phyloP scores from a whole-genome alignment of 1,284 basidiomycete genomes.

The Malassezia obtusa region DNA sequence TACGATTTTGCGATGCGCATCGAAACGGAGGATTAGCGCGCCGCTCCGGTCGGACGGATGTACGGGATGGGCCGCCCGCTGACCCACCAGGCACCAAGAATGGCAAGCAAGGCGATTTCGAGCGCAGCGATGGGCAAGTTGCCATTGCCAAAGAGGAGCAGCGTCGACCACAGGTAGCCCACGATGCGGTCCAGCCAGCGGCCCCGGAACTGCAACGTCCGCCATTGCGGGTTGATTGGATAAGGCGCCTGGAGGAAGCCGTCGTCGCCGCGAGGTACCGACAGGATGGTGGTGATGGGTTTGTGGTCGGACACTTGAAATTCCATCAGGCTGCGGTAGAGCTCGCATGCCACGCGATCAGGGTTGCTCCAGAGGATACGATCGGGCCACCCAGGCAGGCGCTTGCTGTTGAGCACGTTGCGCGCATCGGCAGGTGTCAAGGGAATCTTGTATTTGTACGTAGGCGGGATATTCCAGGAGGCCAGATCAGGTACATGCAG shows the following conservation, averaged over 20 bases:
- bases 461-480: slow-evolving; percentile 28
- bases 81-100: slow-evolving; percentile 31
- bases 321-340: slow-evolving; percentile 44
- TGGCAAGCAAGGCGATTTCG: slow-evolving; percentile 26
- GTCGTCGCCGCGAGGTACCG: slow-evolving; percentile 47
- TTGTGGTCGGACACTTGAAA: slow-evolving; percentile 46
- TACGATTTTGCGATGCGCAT: slow-evolving; percentile 26
- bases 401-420: slow-evolving; percentile 56
- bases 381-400: slow-evolving; percentile 88
- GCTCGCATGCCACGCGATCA: slow-evolving; percentile 50
- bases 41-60: neutral
- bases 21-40: slow-evolving; percentile 17
- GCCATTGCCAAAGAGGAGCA: slow-evolving; percentile 66
- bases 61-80: neutral
- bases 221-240: slow-evolving; percentile 48
- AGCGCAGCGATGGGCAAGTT: slow-evolving; percentile 48
- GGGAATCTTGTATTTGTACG: slow-evolving; percentile 43
- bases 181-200: slow-evolving; percentile 61
- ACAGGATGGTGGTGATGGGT: slow-evolving; percentile 44
- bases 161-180: slow-evolving; percentile 64
- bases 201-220: slow-evolving; percentile 58
- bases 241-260: slow-evolving; percentile 22
- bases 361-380: slow-evolving; percentile 66
- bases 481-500: slow-evolving; percentile 30
- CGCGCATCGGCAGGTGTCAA: slow-evolving; percentile 63